phyloP scores from a whole-genome alignment of 2,329 filamentous ascomycete genomes.

The Fusarium camptoceras region DNA sequence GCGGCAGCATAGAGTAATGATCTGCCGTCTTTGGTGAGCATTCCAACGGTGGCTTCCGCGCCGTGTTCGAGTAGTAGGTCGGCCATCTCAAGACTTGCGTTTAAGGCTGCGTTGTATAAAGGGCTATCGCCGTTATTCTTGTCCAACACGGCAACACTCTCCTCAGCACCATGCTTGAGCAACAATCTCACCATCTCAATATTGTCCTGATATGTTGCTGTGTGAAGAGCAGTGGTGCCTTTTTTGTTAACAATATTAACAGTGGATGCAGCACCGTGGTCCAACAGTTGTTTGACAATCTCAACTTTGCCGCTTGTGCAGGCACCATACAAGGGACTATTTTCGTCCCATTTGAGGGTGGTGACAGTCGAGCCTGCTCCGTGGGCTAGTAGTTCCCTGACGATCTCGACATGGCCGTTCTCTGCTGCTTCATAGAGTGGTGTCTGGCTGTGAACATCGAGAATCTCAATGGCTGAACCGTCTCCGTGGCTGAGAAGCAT shows the following conservation, averaged over 20 bases:
- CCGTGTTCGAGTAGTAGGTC: neutral
- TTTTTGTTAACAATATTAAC: neutral
- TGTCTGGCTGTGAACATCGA: neutral
- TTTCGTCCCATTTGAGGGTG: rapidly evolving
- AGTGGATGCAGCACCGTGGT: neutral
- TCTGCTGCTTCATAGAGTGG: neutral
- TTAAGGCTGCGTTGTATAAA: rapidly evolving
- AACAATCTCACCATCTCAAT: neutral
- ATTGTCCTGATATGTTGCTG: neutral
- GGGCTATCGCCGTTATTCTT: neutral
- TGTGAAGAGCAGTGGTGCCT: neutral
- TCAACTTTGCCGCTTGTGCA: neutral
- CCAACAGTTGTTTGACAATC: neutral
- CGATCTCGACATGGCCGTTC: rapidly evolving
- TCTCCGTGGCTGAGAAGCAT: neutral
- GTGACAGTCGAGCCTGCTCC: rapidly evolving
- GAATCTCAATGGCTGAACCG: neutral
- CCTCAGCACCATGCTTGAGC: neutral
- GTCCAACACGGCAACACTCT: neutral
- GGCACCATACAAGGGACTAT: neutral
- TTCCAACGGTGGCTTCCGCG: neutral
- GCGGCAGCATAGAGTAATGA: neutral
- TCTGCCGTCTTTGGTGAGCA: neutral
- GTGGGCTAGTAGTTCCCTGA: rapidly evolving
- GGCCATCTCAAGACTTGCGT: rapidly evolving